Base-by-base conservation (phyloP, 495 filamentous ascomycete species). In the Jackrogersella multiformis region DNA sequence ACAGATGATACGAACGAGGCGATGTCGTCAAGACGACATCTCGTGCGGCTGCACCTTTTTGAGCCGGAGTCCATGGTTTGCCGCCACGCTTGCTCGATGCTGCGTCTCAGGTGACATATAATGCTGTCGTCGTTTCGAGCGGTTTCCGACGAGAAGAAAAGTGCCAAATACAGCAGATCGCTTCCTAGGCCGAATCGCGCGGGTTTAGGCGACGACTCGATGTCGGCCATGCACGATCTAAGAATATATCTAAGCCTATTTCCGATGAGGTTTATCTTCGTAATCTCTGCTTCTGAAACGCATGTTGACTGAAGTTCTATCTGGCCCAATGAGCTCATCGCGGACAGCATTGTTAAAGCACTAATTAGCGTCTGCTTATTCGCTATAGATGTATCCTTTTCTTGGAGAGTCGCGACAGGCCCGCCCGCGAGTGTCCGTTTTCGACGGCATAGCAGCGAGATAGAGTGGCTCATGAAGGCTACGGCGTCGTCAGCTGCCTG, bases 381-480 rank as follows among this genome's bases (percentile, higher is more conserved):
- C 2, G 66, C 66, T 20, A 56, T 54, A 21, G 53, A 56, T 20
- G 69, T 67, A 2, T 71, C 52, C 28, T 73, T 69, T 49, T 74
- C 76, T 6, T 54, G 16, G 10, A 69, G 65, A 23, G 21, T 24
- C n/a, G 41, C 39, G 15, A 69, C 68, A 38, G 30, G 7, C n/a
- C 44, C 62, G 8, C 18, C n/a, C 5, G 28, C 41, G 1, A 28
- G 35, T 6, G 5, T 57, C 28, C 32, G 61, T 24, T 58, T 69
- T 18, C 72, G 69, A 12, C 35, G 59, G 41, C 73, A 78, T 41
- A 85, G 68, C 34, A 78, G 45, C 16, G 69, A 57, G 39, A 85
- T 69, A 2, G 71, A 71, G 21, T 59, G 59, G 5, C 63, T 56
- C 39, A 80, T 55, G 46, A 85, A 81, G 23, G 64, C 61, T 3